Base-by-base conservation (phyloP, 139 green algal species). In the Limnomonas spitsbergensis region DNA sequence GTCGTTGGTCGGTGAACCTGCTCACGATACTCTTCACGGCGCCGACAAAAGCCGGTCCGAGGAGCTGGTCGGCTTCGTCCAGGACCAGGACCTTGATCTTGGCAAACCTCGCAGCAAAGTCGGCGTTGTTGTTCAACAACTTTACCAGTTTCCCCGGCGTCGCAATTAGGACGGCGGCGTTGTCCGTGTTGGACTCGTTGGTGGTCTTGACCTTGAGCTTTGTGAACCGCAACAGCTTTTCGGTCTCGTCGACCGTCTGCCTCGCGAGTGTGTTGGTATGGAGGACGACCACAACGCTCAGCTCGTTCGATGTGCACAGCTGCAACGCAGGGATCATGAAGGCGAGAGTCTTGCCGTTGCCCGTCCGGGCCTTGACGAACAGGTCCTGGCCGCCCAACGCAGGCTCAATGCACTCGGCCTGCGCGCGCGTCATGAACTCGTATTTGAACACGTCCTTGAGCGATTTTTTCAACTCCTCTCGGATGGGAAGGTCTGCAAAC, bases 51-150 rank as follows among this genome's bases (percentile, higher is more conserved):
- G 84, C 84, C 94, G 98, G 97, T 92, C 98, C 95, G 80, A 99
- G 94, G 91, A 98, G 94, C 75, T 94, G 88, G 78, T 99, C 95
- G 0, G 94, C 95, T 85, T 99, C 95, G 78, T 99, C 95, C 77
- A 98, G 78, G 4, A 98, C 95, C 39, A 99, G 80, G 84, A 96
- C 84, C 38, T 83, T 78, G 24, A 77, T 9, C 6, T 4, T 52
- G 4, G 69, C 40, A 24, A 94, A 56, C 32, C 68, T 53, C 34
- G 14, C 34, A 6, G 35, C 69, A 34, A 75, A 75, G 24, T 27
- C 61, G 3, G 70, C 66, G 24, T 82, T 77, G 53, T 54, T 79
- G 39, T 92, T 85, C 69, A 94, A 74, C 78, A 93, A 92, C 78
- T 97, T 93, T 6, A 88, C 84, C 34, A 97, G 82, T 2, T 91